Evolutionary conservation across 441 rosid genomes (phyloP), one percentile per base, ranked within the genome.

Genomic region (Biscutella laevigata): DNA sequence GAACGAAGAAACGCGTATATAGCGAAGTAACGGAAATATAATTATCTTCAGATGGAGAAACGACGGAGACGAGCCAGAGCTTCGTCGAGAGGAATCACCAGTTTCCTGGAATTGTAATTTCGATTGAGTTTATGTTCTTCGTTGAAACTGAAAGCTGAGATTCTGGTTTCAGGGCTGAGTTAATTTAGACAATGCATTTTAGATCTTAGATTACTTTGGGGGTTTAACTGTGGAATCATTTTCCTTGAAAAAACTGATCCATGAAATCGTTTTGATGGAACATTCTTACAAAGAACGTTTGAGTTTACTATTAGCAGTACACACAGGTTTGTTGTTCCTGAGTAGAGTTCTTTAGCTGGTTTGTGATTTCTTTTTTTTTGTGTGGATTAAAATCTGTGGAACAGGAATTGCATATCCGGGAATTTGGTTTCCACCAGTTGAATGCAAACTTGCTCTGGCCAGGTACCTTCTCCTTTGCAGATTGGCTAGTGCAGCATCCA

Each of bases 401-500:
- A 63, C 82, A 91, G 96, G 94, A 85, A 60, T 59, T 91, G 65
- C 56, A 73, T 17, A 69, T 91, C 52, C 71, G 86, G 14, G 98
- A 91, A 59, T 91, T 88, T 60, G 80, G 90, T 4, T 91, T 91
- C 59, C 98, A 91, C 43, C 82, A 80, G 71, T 68, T 85, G 58
- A 91, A 91, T 81, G 98, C 96, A 57, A 91, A 91, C 76, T 75
- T 91, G 67, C 91, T 87, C 6, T 91, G 98, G 98, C 98, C 98
- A 0, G 96, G 98, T 67, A 70, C 96, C 2, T 91, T 91, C 58
- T 58, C 87, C 49, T 91, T 91, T 71, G 86, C 95, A 2, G 91
- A 88, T 67, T 88, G 98, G 98, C 69, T 91, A 59, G 61, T 77
- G 58, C 65, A 74, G 42, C 71, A 83, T 55, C 57, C 36, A 13